Percentiles rank a stretch among this genome's conserved stretches.
phyloP scores from a whole-genome alignment of 306 rosid genomes.

The Cucumis hystrix region DNA sequence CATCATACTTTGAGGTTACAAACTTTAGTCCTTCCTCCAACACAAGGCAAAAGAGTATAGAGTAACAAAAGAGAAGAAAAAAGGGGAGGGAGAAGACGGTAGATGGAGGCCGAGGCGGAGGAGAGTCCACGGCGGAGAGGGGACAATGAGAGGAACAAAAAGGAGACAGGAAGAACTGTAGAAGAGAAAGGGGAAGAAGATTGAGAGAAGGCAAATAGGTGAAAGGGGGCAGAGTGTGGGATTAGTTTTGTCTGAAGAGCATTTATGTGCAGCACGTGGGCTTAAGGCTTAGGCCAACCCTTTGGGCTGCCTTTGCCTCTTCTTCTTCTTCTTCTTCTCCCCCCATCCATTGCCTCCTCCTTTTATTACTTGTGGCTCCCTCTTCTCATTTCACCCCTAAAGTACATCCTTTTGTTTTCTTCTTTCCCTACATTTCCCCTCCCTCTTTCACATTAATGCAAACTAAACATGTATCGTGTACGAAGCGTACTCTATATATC shows the following conservation, averaged over 20 bases:
- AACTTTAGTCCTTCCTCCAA: too few relatives aligned
- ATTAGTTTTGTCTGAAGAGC: background rate
- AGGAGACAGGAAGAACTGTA: background rate
- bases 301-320: background rate
- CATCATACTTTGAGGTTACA: too few relatives aligned
- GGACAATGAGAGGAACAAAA: background rate
- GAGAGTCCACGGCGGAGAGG: background rate
- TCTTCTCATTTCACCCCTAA: background rate
- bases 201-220: background rate
- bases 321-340: background rate
- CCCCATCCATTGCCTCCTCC: background rate
- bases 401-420: slow-evolving; percentile 12
- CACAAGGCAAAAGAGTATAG: too few relatives aligned
- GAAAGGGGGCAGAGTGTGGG: background rate
- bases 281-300: background rate
- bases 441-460: too few relatives aligned
- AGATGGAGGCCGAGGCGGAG: background rate
- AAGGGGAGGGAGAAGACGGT: too few relatives aligned
- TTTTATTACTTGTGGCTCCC: background rate
- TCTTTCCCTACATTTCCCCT: background rate
- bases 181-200: background rate
- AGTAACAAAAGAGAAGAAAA: too few relatives aligned
- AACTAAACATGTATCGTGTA: too few relatives aligned
- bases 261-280: slow-evolving; percentile 4
- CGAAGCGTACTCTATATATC: too few relatives aligned